A percentile compares a stretch with the other conserved stretches of the same genome.
Conservation (phyloP, 768 basidiomycete genomes). For the Strobilomyces echinocephalus region DNA sequence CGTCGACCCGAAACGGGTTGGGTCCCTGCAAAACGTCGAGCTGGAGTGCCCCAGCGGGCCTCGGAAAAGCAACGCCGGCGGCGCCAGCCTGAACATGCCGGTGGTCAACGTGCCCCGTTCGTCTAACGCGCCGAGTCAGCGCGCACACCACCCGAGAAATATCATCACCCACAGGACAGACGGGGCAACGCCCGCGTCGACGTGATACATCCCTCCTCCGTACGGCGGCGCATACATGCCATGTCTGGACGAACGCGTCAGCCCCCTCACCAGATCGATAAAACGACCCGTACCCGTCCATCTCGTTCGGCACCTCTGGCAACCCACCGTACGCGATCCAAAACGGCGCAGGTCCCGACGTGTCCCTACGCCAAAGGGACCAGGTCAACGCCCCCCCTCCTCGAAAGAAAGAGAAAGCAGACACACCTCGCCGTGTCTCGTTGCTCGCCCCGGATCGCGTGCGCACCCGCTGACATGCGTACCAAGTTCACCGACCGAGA, state of each 20-base stretch:
- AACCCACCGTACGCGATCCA: background rate
- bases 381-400: background rate
- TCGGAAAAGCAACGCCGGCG: background rate
- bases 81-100: background rate
- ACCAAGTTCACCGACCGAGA: background rate
- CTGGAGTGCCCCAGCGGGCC: background rate
- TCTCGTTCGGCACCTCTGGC: background rate
- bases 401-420: no score
- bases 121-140: conserved; percentile 5
- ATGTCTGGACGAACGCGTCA: background rate
- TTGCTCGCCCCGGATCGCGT: background rate
- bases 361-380: conserved; percentile 1
- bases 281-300: conserved; percentile 1
- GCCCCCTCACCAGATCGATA: background rate
- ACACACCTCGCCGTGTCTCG: conserved; percentile 5
- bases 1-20: background rate
- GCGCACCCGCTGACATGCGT: background rate
- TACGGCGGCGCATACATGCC: conserved; percentile 2
- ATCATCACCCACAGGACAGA: background rate
- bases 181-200: background rate
- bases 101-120: background rate
- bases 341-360: background rate
- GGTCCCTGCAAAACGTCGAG: background rate
- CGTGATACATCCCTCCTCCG: background rate
- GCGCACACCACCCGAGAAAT: background rate